Base-by-base conservation (phyloP, 768 basidiomycete genomes). In the Rhizopogon vesiculosus region DNA sequence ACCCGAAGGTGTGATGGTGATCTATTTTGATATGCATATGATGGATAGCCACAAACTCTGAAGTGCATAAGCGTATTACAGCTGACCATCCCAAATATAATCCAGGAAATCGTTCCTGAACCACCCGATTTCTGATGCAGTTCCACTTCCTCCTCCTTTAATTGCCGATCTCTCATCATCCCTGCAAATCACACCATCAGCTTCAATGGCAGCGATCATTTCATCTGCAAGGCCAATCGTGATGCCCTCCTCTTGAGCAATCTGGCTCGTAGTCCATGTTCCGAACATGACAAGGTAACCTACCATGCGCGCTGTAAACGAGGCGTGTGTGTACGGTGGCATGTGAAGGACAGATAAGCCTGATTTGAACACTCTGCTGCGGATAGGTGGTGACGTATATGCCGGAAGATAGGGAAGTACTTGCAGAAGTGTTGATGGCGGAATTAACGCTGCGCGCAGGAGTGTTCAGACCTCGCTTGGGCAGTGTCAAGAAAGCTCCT, bases 301-400 rank as follows among this genome's bases (percentile, higher is more conserved):
- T 2, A 79, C 75, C 2, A 95, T 73, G 9, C 93, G 84, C 2
- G 81, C 74, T 0, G 84, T 72, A 64, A 98, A 94, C 0, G 86
- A 79, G 0, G 76, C 72, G 38, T 79, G 80, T 0, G 86, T 78
- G 72, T 86, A 97, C 1, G 77, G 76, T 3, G 93, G 91, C 1
- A 89, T 91, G 69, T 96, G 91, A 0, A 98, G 77, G 35, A 98
- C 91, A 9, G 76, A 78, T 2, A 97, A 76, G 0, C 89, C 89
- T 0, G 90, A 89, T 7, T 70, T 65, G 65, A 98, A 89, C 3
- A 78, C 79, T 42, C 91, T 83, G 39, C 77, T 74, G 39, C 76
- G 74, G 57, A 98, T 84, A 1, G 83, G 77, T 2, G 91, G 92
- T 13, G 70, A 65, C 0, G 91, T 93, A 64, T 84, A 78, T 1